Percentiles rank a stretch among this genome's conserved stretches.
Conservation (phyloP, 495 filamentous ascomycete genomes). For the Annulohypoxylon stygium region DNA sequence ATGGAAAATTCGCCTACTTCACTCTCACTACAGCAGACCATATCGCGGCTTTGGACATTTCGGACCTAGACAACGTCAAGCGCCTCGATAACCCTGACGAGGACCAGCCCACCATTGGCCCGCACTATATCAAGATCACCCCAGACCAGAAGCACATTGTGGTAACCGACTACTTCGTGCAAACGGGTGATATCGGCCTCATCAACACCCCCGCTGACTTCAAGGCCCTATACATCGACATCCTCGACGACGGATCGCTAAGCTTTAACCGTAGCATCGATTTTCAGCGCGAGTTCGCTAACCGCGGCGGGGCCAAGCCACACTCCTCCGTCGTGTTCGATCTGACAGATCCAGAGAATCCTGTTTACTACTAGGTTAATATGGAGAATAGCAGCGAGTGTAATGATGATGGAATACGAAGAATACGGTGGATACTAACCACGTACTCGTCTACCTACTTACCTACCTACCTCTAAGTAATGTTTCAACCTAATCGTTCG, state of each 20-base stretch:
- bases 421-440: not conserved
- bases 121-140: constrained; percentile 74
- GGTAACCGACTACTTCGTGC: constrained; percentile 75
- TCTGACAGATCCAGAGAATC: constrained; percentile 63
- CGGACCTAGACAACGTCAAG: constrained; percentile 69
- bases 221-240: constrained; percentile 73
- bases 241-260: constrained; percentile 66
- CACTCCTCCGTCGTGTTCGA: constrained; percentile 72
- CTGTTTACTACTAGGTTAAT: constrained; percentile 54
- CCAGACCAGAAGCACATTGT: constrained; percentile 74
- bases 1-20: constrained; percentile 71
- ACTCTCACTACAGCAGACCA: constrained; percentile 73
- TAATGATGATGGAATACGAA: not conserved
- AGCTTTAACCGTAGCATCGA: constrained; percentile 71
- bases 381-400: not conserved
- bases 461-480: not conserved
- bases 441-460: not conserved
- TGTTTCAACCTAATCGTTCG: not conserved
- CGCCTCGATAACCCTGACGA: constrained; percentile 71
- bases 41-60: constrained; percentile 74
- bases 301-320: constrained; percentile 70
- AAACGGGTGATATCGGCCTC: constrained; percentile 70
- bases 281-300: constrained; percentile 65
- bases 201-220: constrained; percentile 74
- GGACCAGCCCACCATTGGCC: constrained; percentile 70